phyloP scores from a whole-genome alignment of 2,329 filamentous ascomycete genomes.

The Nectriaceae sp. region DNA sequence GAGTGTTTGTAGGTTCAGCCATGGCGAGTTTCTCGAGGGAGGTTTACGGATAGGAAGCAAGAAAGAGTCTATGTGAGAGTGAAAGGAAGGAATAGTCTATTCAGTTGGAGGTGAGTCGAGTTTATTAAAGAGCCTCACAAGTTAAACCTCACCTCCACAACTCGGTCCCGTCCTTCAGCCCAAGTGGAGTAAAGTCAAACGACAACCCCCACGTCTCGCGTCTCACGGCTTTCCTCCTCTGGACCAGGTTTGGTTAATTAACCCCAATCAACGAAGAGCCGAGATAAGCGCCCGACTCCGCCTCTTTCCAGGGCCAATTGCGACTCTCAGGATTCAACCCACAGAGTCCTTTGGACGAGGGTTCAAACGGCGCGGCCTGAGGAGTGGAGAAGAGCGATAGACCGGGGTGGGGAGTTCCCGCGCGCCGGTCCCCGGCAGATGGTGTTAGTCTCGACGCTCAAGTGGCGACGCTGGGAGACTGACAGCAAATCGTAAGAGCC shows the following conservation, averaged over 20 bases:
- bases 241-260: no score
- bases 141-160: not conserved
- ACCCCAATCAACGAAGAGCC: constrained; percentile 4
- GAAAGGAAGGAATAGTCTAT: not conserved
- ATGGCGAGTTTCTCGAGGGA: no score
- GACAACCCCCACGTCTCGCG: no score
- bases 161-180: not conserved
- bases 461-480: no score
- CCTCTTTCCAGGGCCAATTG: not conserved
- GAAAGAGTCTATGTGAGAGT: not conserved
- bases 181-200: not conserved
- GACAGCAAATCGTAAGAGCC: no score
- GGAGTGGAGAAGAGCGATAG: no score
- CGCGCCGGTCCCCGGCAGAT: no score
- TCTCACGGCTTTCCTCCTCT: not conserved
- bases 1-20: constrained; percentile 51
- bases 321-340: not conserved
- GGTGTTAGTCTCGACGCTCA: no score
- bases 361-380: no score
- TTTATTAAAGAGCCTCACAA: not conserved
- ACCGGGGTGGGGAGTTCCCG: no score
- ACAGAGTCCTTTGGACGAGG: no score
- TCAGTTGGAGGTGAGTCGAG: not conserved
- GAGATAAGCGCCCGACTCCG: constrained; percentile 11
- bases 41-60: no score